Base-by-base conservation (phyloP, 306 rosid species). In the Nissolia schottii region DNA sequence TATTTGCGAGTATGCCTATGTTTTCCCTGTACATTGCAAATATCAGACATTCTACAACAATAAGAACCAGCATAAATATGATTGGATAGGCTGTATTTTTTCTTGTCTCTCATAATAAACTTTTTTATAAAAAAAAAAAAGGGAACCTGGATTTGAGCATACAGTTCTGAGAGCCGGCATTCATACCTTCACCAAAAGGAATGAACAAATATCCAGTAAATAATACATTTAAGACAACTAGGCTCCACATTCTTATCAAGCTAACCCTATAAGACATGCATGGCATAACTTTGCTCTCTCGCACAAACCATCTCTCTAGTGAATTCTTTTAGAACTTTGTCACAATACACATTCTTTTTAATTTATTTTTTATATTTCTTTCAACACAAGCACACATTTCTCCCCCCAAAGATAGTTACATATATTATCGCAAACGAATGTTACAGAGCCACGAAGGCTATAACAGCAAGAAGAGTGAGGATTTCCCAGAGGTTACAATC, bases 1-100 rank as follows among this genome's bases (percentile, higher is more conserved):
- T 80, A 84, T 84, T 87, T 89, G 58, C 84, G 90, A 29, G 98
- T 94, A 68, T 91, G 96, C 55, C 78, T 80, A 80, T 83, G 96
- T 63, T 88, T 94, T 50, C 88, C 95, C 92, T 94, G 86, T 38
- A 63, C 31, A 70, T 38, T 46, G 40, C 50, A 80, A 66, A 28
- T 34, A 46, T 16, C 74, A 48, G 71, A 41, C 70, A 34, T 35
- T 37, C 41, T 35, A 65, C 6, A 62, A 46, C 31, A 25, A 66
- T 40, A 20, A 81, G 63, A 55, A 46, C 65, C 18, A 48, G 46
- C 12, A 62, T 3, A 46, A 61, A 27, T 23, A 48, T 55, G 32
- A 9, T 28, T 28, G 38, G 61, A 73, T 67, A 65, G 22, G 46
- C 46, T 16, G 3, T 13, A 46, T 20, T 16, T 46, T 29, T 35